Evolutionary conservation across 768 basidiomycete species (phyloP).

Genomic region (Lentinus tigrinus): DNA sequence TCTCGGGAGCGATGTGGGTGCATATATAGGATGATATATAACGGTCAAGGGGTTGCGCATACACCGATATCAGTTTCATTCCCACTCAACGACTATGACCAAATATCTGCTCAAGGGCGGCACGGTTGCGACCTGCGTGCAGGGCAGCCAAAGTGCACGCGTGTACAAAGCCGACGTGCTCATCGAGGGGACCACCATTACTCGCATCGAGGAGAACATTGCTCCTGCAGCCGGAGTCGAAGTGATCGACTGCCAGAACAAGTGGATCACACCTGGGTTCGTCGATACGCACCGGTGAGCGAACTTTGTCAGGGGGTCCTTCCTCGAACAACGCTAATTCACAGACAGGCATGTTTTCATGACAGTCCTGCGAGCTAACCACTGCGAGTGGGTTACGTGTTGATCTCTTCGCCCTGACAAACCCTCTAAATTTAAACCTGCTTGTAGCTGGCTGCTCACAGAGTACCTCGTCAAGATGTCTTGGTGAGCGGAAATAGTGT

Average conservation of each 20-base stretch:
- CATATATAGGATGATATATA: too few relatives aligned
- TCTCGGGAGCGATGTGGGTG: neutral
- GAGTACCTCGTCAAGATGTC: conserved; percentile 30
- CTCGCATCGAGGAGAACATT: conserved; percentile 23
- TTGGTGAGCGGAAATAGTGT: conserved; percentile 18
- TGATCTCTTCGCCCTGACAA: neutral
- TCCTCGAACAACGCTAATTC: too few relatives aligned
- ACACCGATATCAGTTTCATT: too few relatives aligned
- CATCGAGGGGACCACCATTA: conserved; percentile 26
- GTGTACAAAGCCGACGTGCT: conserved; percentile 28
- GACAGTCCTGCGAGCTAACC: conserved; percentile 24
- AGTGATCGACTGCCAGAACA: conserved; percentile 27
- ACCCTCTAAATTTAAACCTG: neutral
- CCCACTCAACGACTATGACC: neutral
- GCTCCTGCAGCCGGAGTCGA: conserved; percentile 16
- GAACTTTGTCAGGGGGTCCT: too few relatives aligned
- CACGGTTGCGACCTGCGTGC: conserved; percentile 25
- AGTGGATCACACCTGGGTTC: conserved; percentile 32
- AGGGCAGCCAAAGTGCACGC: conserved; percentile 12
- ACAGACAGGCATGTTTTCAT: conserved; percentile 28
- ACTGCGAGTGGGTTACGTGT: conserved; percentile 25
- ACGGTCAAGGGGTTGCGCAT: too few relatives aligned
- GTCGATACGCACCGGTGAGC: conserved; percentile 33
- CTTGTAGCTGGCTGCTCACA: conserved; percentile 25
- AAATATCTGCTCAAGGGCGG: conserved; percentile 28